phyloP scores from a whole-genome alignment of 2,329 filamentous ascomycete genomes.

The Monosporascus sp. region DNA sequence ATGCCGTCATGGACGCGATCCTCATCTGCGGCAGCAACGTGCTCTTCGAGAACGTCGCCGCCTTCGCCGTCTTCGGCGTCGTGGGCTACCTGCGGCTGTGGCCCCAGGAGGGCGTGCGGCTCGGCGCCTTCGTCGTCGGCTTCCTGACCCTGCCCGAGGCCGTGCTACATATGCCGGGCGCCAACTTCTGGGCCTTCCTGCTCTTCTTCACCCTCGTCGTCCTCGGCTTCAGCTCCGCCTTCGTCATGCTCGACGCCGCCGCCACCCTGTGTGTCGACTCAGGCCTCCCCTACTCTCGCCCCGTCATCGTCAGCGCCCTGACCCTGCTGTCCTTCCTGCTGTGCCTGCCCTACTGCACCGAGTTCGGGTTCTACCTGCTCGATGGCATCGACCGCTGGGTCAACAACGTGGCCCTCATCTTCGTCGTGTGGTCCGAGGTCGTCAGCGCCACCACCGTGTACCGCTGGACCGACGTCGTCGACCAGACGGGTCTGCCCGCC shows the following conservation, averaged over 20 bases:
- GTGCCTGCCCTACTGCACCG: conserved; percentile 51
- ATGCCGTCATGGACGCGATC: conserved; percentile 54
- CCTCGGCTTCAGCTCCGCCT: conserved; percentile 53
- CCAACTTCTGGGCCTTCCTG: conserved; percentile 54
- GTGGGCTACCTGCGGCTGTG: conserved; percentile 40
- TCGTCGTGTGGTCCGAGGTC: conserved; percentile 49
- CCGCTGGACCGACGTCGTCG: conserved; percentile 42
- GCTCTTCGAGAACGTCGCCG: conserved; percentile 49
- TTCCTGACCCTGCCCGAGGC: conserved; percentile 54
- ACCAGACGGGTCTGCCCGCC: conserved; percentile 37
- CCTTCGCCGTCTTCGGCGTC: conserved; percentile 48
- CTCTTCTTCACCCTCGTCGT: conserved; percentile 55
- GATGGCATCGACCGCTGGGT: conserved; percentile 51
- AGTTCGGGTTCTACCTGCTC: conserved; percentile 52
- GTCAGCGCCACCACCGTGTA: conserved; percentile 48
- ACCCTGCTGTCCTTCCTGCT: conserved; percentile 47
- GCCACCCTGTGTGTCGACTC: conserved; percentile 50
- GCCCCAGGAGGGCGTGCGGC: conserved; percentile 31
- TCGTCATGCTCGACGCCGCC: conserved; percentile 53
- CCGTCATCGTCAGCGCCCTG: conserved; percentile 43
- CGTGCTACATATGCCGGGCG: conserved; percentile 48
- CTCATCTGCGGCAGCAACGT: conserved; percentile 51
- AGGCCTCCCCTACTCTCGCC: conserved; percentile 40
- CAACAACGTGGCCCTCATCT: conserved; percentile 49
- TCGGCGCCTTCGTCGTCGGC: conserved; percentile 52